A percentile compares a stretch with the other conserved stretches of the same genome.
phyloP scores from a whole-genome alignment of 768 basidiomycete species.

The Boletus sp. region DNA sequence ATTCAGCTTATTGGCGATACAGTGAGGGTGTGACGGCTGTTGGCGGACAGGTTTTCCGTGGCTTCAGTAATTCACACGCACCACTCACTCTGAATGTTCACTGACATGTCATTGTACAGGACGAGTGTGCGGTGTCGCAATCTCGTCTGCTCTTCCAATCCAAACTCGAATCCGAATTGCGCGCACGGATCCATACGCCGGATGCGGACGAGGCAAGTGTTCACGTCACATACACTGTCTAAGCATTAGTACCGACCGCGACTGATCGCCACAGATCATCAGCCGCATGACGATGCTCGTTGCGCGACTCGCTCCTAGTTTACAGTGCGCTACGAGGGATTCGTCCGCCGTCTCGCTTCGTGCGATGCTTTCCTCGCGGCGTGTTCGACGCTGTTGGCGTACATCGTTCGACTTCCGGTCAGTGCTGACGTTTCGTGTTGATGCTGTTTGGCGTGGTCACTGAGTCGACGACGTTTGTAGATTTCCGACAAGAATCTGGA shows the following conservation, averaged over 20 bases:
- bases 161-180: conserved; percentile 45
- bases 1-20: not conserved
- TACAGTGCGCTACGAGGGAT: conserved; percentile 50
- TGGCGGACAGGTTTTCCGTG: conserved; percentile 55
- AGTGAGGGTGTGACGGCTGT: conserved; percentile 48
- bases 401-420: conserved; percentile 50
- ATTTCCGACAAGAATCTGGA: conserved; percentile 35
- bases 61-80: conserved; percentile 38
- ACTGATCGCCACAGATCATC: conserved; percentile 41
- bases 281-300: conserved; percentile 50
- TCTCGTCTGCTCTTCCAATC: conserved; percentile 65
- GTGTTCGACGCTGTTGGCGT: conserved; percentile 48
- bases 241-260: not conserved
- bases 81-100: not conserved
- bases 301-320: conserved; percentile 40
- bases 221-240: not conserved
- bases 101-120: conserved; percentile 31
- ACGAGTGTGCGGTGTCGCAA: conserved; percentile 60
- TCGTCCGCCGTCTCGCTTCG: conserved; percentile 52
- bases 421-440: conserved; percentile 16
- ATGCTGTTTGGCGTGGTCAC: not conserved
- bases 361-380: conserved; percentile 56
- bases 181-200: conserved; percentile 41
- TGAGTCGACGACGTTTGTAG: conserved; percentile 23
- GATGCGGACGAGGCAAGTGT: conserved; percentile 43